Conservation (phyloP, 2,329 filamentous ascomycete species). For the Aspergillus clavatus region DNA sequence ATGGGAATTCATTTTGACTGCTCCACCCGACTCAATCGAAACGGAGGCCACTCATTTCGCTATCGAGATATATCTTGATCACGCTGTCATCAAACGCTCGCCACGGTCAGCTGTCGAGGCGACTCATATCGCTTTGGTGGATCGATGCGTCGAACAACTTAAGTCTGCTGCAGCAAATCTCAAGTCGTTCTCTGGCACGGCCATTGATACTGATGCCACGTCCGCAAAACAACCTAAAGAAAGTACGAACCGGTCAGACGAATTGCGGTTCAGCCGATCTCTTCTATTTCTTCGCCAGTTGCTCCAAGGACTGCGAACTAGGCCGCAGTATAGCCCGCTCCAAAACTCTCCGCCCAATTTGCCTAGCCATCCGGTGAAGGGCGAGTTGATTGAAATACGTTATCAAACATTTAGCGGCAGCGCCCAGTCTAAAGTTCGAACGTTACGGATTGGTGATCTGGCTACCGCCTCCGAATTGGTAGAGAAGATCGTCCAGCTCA, state of each 20-base stretch:
- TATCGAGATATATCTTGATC: conserved; percentile 67
- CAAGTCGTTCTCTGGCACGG: conserved; percentile 44
- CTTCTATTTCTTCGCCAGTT: conserved; percentile 65
- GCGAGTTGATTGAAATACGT: conserved; percentile 62
- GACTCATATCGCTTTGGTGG: conserved; percentile 65
- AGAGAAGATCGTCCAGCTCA: conserved; percentile 61
- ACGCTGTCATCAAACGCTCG: conserved; percentile 38
- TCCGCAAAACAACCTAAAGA: conserved; percentile 50
- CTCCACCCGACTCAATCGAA: conserved; percentile 62
- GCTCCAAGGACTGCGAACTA: conserved; percentile 49
- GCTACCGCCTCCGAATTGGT: conserved; percentile 69
- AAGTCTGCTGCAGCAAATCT: conserved; percentile 58
- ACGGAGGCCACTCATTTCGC: conserved; percentile 64
- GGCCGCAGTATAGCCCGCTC: conserved; percentile 56
- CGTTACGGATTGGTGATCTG: conserved; percentile 61
- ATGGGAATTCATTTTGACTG: conserved; percentile 76
- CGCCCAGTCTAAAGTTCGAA: conserved; percentile 55
- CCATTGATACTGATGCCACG: conserved; percentile 46
- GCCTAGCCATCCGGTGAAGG: conserved; percentile 51
- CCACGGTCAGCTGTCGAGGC: conserved; percentile 47
- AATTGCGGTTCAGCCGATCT: conserved; percentile 63
- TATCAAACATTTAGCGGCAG: conserved; percentile 69
- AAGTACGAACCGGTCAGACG: conserved; percentile 49
- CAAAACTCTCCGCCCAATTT: conserved; percentile 58
- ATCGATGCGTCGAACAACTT: conserved; percentile 67